Evolutionary conservation across 192 early-diverging fungal genomes (phyloP).

Genomic region (Mortierella claussenii): DNA sequence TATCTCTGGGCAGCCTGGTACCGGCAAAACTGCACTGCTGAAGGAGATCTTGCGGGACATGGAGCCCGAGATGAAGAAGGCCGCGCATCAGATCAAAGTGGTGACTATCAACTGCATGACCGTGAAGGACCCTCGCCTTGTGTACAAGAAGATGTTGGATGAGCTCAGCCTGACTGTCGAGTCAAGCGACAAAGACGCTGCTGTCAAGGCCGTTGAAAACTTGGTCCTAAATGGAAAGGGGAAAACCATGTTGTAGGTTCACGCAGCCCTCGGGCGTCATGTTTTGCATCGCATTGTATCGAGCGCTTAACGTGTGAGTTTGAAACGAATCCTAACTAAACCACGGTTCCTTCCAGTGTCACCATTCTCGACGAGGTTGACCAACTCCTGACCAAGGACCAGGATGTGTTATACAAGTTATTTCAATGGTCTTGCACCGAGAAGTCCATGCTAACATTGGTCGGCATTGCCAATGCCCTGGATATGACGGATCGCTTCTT

Average conservation of each 20-base stretch:
- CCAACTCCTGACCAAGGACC: constrained; percentile 79
- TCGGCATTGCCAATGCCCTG: constrained; percentile 96
- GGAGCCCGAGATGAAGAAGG: constrained; percentile 38
- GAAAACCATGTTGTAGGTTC: constrained; percentile 62
- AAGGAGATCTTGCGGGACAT: constrained; percentile 63
- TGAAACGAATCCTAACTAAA: background rate
- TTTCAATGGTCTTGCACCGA: constrained; percentile 79
- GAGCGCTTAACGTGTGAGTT: background rate
- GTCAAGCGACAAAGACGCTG: constrained; percentile 55
- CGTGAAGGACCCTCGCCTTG: constrained; percentile 72
- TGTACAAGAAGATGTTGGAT: constrained; percentile 76
- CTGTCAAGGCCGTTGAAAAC: constrained; percentile 61
- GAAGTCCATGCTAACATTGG: constrained; percentile 74
- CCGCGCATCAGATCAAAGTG: constrained; percentile 63
- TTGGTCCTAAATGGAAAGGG: constrained; percentile 57
- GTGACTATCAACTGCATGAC: constrained; percentile 89
- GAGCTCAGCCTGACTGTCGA: constrained; percentile 54
- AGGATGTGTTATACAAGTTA: constrained; percentile 87
- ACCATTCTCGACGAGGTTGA: constrained; percentile 95
- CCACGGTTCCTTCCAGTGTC: constrained; percentile 57
- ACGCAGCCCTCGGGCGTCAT: too few species aligned
- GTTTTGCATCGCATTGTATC: background rate
- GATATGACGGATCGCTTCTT: constrained; percentile 89
- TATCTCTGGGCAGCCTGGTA: constrained; percentile 91
- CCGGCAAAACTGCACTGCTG: constrained; percentile 94